These are phyloP conservation scores for Biscutella laevigata DNA, from an alignment of 441 rosid species.

Conservation along the genomic window DNA sequence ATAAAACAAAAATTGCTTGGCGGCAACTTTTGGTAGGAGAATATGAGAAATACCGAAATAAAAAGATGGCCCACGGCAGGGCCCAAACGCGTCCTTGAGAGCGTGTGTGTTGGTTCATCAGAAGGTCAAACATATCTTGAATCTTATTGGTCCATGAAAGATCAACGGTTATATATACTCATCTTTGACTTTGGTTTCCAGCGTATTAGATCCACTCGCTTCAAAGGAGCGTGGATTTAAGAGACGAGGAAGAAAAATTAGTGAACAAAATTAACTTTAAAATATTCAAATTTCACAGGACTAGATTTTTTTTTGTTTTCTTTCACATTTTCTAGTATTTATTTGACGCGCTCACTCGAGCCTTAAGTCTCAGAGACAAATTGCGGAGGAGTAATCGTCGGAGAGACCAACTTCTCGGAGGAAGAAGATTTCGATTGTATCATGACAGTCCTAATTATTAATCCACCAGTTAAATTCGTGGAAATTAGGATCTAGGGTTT, in stretches of 20 bases:
- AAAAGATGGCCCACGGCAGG: not conserved
- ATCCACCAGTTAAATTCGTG: not conserved
- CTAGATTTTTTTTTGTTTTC: not conserved
- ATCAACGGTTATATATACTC: not conserved
- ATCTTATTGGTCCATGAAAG: not conserved
- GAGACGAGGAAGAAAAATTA: not conserved
- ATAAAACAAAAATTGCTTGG: slow-evolving; percentile 11
- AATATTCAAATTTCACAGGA: not conserved
- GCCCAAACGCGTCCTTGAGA: not conserved
- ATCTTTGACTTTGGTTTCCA: not conserved
- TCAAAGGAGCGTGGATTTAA: not conserved
- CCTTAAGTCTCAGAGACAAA: slow-evolving; percentile 3
- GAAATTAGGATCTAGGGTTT: slow-evolving; percentile 9
- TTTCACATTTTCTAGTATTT: not conserved
- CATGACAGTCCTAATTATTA: not conserved
- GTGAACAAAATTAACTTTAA: not conserved
- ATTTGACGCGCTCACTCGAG: not conserved
- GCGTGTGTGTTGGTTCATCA: not conserved
- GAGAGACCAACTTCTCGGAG: not conserved
- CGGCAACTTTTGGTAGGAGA: slow-evolving; percentile 30
- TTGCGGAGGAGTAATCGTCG: slow-evolving; percentile 18
- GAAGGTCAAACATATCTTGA: not conserved
- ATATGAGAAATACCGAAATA: not conserved
- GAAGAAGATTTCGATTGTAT: not conserved
- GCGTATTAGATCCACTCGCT: not conserved